These are phyloP conservation scores for Leptodontidium sp. DNA, from an alignment of 2,329 filamentous ascomycete species.

Conservation along the genomic window DNA sequence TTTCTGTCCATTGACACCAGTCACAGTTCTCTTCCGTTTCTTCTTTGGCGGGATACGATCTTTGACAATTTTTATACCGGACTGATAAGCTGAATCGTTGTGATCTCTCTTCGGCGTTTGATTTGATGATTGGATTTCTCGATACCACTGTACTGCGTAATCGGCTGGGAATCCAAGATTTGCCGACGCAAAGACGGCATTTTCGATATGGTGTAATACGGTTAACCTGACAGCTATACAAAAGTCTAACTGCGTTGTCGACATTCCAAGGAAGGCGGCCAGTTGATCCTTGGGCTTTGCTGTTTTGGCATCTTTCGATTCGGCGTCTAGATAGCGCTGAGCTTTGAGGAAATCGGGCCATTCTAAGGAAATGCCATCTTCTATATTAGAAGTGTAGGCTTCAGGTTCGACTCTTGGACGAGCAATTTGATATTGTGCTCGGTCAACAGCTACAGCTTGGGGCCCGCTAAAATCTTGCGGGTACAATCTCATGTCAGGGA, in stretches of 20 bases:
- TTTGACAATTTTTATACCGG: background rate
- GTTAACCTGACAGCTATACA: slow-evolving; percentile 13
- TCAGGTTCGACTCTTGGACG: too few relatives aligned
- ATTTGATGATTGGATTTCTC: slow-evolving; percentile 7
- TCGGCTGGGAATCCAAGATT: background rate
- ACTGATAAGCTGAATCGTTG: slow-evolving; percentile 22
- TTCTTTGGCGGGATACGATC: background rate
- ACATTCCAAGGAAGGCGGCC: slow-evolving; percentile 8
- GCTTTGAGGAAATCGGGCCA: background rate
- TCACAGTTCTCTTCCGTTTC: background rate
- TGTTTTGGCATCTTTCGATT: background rate
- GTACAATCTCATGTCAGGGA: background rate
- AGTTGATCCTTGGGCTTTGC: background rate
- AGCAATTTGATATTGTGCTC: too few relatives aligned
- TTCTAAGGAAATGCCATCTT: too few relatives aligned
- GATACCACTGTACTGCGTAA: slow-evolving; percentile 11
- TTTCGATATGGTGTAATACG: slow-evolving; percentile 2
- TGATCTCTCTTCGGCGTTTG: background rate
- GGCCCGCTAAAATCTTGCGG: background rate
- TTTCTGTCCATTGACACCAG: background rate
- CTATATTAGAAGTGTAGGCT: too few relatives aligned
- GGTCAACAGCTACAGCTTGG: background rate
- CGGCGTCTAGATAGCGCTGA: background rate
- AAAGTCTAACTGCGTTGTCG: background rate
- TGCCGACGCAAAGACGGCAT: background rate